phyloP scores from a whole-genome alignment of 2,329 filamentous ascomycete genomes.

The Bretziella fagacearum region DNA sequence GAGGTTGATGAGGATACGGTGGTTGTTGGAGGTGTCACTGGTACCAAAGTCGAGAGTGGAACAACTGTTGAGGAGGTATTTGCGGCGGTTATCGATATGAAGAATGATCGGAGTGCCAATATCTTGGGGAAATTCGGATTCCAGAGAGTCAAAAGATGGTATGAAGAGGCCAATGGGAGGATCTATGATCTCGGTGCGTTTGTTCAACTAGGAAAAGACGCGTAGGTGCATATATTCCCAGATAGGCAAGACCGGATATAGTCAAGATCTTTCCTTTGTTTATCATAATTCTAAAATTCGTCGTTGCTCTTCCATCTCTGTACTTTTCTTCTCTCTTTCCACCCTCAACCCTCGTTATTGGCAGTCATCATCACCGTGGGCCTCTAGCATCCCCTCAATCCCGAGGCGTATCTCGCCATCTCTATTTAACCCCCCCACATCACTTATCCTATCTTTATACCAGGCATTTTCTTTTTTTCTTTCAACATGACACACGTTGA shows the following conservation, averaged over 20 bases:
- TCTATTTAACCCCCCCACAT: neutral
- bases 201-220: constrained; percentile 9
- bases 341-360: too few species aligned
- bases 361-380: too few species aligned
- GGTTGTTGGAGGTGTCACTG: constrained; percentile 10
- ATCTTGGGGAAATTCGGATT: constrained; percentile 43
- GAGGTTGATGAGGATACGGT: constrained; percentile 27
- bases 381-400: neutral
- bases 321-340: too few species aligned
- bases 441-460: constrained; percentile 2
- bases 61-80: constrained; percentile 25
- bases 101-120: constrained; percentile 36
- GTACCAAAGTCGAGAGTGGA: constrained; percentile 13
- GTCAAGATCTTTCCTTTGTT: too few species aligned
- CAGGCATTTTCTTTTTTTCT: neutral
- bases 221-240: neutral
- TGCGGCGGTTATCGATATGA: constrained; percentile 29
- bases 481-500: neutral
- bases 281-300: neutral
- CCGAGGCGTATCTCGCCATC: neutral
- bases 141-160: constrained; percentile 27
- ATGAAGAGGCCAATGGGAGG: constrained; percentile 18
- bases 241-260: neutral
- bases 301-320: neutral
- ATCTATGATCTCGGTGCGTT: constrained; percentile 8